phyloP scores from a whole-genome alignment of 2,329 filamentous ascomycete species.

The Neofusicoccum sp. region DNA sequence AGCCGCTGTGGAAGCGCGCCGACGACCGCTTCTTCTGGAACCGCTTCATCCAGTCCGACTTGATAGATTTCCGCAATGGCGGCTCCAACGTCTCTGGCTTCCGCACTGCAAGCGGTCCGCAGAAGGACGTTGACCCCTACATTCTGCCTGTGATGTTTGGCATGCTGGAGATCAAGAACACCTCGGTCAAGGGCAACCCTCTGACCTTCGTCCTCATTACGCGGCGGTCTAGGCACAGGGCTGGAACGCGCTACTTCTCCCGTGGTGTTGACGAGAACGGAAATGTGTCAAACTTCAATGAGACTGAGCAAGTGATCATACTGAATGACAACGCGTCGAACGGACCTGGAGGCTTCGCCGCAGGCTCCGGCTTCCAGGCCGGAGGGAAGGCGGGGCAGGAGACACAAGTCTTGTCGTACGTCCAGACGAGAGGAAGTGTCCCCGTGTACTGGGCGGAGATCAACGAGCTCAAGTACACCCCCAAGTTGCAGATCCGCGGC shows the following conservation, averaged over 20 bases:
- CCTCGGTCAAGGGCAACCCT: conserved; percentile 79
- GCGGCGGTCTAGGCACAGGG: conserved; percentile 82
- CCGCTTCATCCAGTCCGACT: conserved; percentile 83
- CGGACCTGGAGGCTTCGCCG: conserved; percentile 78
- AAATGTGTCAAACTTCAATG: conserved; percentile 98
- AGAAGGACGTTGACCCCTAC: conserved; percentile 81
- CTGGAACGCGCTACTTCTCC: conserved; percentile 92
- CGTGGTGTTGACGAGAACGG: conserved; percentile 91
- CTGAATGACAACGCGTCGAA: conserved; percentile 77
- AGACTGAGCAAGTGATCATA: conserved; percentile 91
- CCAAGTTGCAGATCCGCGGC: conserved; percentile 83
- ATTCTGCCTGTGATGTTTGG: conserved; percentile 96
- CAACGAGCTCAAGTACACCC: conserved; percentile 89
- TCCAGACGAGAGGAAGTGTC: conserved; percentile 94
- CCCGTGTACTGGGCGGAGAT: conserved; percentile 96
- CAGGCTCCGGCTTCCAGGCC: conserved; percentile 71
- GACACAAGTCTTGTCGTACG: conserved; percentile 88
- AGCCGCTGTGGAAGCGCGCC: conserved; percentile 85
- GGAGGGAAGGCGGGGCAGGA: conserved; percentile 66
- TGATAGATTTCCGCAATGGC: conserved; percentile 83
- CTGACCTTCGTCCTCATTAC: conserved; percentile 88
- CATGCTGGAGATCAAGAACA: conserved; percentile 88
- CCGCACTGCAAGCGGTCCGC: conserved; percentile 67
- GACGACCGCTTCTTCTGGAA: conserved; percentile 99
- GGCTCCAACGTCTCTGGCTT: conserved; percentile 50